Conservation (phyloP, 2,329 filamentous ascomycete genomes). For the Nigrospora oryzae region DNA sequence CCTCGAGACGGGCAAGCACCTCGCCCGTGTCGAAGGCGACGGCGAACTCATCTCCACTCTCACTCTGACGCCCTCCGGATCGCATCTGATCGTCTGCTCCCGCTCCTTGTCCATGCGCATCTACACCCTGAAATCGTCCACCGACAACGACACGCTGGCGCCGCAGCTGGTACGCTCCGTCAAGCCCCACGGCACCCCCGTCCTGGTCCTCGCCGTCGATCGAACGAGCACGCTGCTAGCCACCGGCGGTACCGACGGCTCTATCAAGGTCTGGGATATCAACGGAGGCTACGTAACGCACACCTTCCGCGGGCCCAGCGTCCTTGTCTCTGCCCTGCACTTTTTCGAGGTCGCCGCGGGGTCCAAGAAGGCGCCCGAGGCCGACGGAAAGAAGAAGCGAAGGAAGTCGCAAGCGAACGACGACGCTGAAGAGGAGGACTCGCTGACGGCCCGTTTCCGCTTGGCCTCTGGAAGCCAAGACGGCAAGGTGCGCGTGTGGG, state of each 20-base stretch:
- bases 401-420: constrained; percentile 33
- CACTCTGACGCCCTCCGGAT: constrained; percentile 73
- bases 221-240: constrained; percentile 81
- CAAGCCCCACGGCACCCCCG: constrained; percentile 85
- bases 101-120: constrained; percentile 95
- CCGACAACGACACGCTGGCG: constrained; percentile 49
- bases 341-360: constrained; percentile 71
- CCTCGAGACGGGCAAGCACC: constrained; percentile 70
- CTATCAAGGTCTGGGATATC: constrained; percentile 96
- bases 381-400: constrained; percentile 32
- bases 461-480: constrained; percentile 91
- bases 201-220: constrained; percentile 79
- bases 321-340: constrained; percentile 79
- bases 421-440: constrained; percentile 28
- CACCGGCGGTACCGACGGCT: constrained; percentile 86
- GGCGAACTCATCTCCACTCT: constrained; percentile 73
- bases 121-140: constrained; percentile 57
- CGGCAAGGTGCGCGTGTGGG: constrained; percentile 86
- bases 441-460: constrained; percentile 52
- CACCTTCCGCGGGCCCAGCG: constrained; percentile 87
- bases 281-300: constrained; percentile 84
- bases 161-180: constrained; percentile 67
- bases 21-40: constrained; percentile 83
- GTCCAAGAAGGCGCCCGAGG: constrained; percentile 29
- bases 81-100: constrained; percentile 85